These are phyloP conservation scores for Ambispora gerdemannii DNA, from an alignment of 192 early-diverging fungal genomes.

Conservation along the genomic window DNA sequence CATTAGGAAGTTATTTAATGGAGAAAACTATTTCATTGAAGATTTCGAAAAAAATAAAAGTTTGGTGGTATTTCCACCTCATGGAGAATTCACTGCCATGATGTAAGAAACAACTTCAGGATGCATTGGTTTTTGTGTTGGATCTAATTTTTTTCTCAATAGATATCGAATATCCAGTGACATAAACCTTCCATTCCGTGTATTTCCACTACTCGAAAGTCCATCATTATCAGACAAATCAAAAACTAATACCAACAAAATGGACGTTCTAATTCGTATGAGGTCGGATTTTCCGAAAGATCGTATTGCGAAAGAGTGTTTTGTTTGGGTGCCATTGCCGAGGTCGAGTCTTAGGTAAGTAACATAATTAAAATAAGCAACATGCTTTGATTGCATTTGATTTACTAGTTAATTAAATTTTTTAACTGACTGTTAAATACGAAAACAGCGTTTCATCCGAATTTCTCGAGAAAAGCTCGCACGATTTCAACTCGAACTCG, in stretches of 20 bases:
- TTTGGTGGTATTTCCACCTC: conserved; percentile 18
- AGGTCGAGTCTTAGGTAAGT: not conserved
- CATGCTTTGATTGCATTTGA: not conserved
- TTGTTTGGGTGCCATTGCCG: conserved; percentile 13
- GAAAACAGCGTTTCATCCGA: not conserved
- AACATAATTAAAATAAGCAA: not conserved
- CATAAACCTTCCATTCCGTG: conserved; percentile 14
- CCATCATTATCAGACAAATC: not conserved
- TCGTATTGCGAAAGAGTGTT: not conserved
- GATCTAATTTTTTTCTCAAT: not conserved
- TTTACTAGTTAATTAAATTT: not conserved
- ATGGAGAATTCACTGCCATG: conserved; percentile 24
- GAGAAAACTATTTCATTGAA: not conserved
- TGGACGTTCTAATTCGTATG: conserved; percentile 15
- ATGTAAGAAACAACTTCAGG: not conserved
- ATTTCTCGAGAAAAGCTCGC: not conserved
- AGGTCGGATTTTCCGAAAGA: conserved; percentile 16
- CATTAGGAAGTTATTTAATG: not conserved
- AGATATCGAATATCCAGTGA: conserved; percentile 20
- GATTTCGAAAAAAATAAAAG: conserved; percentile 15
- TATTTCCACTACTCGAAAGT: conserved; percentile 18
- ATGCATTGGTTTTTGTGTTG: not conserved
- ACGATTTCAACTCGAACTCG: not conserved
- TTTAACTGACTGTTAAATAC: not conserved
- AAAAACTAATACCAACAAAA: too few relatives aligned